A percentile compares a stretch with the other conserved stretches of the same genome.
These are phyloP conservation scores for Mucor saturninus DNA, from an alignment of 371 early-diverging fungal species.

Conservation along the genomic window DNA sequence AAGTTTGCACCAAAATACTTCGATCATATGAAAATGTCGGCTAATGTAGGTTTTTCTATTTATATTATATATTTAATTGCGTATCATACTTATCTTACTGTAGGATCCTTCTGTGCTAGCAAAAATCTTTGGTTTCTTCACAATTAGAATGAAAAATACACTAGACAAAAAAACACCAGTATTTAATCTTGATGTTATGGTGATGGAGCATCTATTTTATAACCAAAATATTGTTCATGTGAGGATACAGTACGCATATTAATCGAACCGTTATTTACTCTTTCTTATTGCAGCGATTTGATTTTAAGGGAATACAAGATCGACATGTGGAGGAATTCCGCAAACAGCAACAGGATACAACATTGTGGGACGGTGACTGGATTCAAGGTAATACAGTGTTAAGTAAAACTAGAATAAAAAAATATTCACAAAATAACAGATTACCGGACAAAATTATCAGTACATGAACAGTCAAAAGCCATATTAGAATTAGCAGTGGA, in stretches of 20 bases:
- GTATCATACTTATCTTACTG: neutral
- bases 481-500: slow-evolving; percentile 74
- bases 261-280: neutral
- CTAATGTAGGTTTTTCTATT: slow-evolving; percentile 25
- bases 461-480: slow-evolving; percentile 78
- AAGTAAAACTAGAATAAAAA: neutral
- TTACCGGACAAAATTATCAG: slow-evolving; percentile 36
- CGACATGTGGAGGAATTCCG: slow-evolving; percentile 52
- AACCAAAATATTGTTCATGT: slow-evolving; percentile 71
- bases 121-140: slow-evolving; percentile 93
- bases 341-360: slow-evolving; percentile 41
- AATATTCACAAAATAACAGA: slow-evolving; percentile 9
- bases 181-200: slow-evolving; percentile 82
- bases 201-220: slow-evolving; percentile 95
- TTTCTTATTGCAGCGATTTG: slow-evolving; percentile 67
- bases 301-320: slow-evolving; percentile 86
- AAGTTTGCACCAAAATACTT: slow-evolving; percentile 93
- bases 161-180: slow-evolving; percentile 63
- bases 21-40: slow-evolving; percentile 76
- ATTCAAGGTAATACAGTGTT: slow-evolving; percentile 48
- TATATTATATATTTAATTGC: slow-evolving; percentile 1
- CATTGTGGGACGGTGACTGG: slow-evolving; percentile 77
- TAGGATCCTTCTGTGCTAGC: slow-evolving; percentile 81
- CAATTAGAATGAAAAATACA: slow-evolving; percentile 75
- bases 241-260: neutral